Evolutionary conservation across 2,329 filamentous ascomycete species (phyloP), one percentile per base, ranked within the genome.

Genomic region (Biscogniauxia sp.): DNA sequence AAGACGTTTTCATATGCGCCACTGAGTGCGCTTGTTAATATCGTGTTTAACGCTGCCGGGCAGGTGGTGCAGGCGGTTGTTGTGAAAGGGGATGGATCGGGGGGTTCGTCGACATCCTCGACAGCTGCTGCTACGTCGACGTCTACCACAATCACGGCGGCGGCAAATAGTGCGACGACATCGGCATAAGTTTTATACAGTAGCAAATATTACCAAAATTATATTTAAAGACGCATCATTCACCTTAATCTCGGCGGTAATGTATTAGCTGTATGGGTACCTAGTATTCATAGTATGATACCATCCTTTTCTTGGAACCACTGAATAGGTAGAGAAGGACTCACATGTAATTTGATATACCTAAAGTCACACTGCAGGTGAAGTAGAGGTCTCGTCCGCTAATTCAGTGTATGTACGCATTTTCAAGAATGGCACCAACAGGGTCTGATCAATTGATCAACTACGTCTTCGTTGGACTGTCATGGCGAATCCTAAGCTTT

Each of bases 1-100:
- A 83, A 79, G 71, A 80, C 78, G 9, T 84, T 77, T 67, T 74
- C 71, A 5, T 83, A 82, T 66, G 72, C 76, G 20, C 73, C 80
- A 8, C 71, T 83, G 19, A 77, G 76, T 57, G 72, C 79, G 6
- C 71, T 84, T 45, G 79, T 84, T 8, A 77, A 83, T 55, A 80
- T 84, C 55, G 74, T 83, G 6, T 80, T 80, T 65, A 83, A 84
- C 61, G 66, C 77, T 1, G 76, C 77, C 1, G 79, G 79, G 0
- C 81, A 83, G 68, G 80, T 83, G 5, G 79, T 83, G 25, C 78
- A 80, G 63, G 80, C 81, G 0, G 69, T 72, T 13, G 70, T 73
- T 0, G 66, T 68, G 37, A 45, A 45, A n/a, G 37, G 37, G 15
- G 37, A 45, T 45, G 37, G 37, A 2, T 45, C 37, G 2, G 37